Evolutionary conservation across 2,329 filamentous ascomycete species (phyloP), one percentile per base, ranked within the genome.

Genomic region (Sporothrix pallida): DNA sequence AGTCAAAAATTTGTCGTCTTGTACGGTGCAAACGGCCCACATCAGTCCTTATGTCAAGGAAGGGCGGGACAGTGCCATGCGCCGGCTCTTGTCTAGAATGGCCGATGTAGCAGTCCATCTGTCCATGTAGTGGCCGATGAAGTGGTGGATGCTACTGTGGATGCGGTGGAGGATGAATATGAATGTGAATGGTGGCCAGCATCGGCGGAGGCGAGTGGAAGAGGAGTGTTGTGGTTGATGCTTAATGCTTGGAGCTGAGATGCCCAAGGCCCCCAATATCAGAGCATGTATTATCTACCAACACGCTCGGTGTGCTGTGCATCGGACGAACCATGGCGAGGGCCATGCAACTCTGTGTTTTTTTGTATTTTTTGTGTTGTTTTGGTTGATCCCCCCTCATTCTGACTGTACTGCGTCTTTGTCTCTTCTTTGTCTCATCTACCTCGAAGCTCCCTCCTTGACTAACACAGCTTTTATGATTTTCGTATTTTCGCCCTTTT

Each of bases 381-480:
- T 26, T 58, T 58, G 54, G 54, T 26, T 58, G 62, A 44, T 23
- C n/a, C 15, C 17, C 17, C 8, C 15, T 37, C 15, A 31, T 17
- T 52, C 48, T 52, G 48, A 44, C 17, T 44, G 17, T 4, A 44
- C 15, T 56, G 8, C 6, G 48, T 56, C 56, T 71, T 63, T 71
- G 23, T 65, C 10, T 72, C 44, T 67, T 56, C 46, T 63, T 62
- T 72, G 70, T 72, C 58, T 54, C 58, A 54, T 72, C 6, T 72
- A 63, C 62, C 42, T 67, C 10, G 6, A 46, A 10, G n/a, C 62
- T 15, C 10, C 9, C n/a, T 10, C 37, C 42, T 46, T 23, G 62
- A 65, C 42, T 65, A 48, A 65, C 10, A 12, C n/a, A 3, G 7
- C 12, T 42, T 20, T 65, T 3, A 13, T 46, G 31, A 5, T 23